These are phyloP conservation scores for Gastrodia elata DNA, from an alignment of 106 monocot genomes.

Conservation along the genomic window DNA sequence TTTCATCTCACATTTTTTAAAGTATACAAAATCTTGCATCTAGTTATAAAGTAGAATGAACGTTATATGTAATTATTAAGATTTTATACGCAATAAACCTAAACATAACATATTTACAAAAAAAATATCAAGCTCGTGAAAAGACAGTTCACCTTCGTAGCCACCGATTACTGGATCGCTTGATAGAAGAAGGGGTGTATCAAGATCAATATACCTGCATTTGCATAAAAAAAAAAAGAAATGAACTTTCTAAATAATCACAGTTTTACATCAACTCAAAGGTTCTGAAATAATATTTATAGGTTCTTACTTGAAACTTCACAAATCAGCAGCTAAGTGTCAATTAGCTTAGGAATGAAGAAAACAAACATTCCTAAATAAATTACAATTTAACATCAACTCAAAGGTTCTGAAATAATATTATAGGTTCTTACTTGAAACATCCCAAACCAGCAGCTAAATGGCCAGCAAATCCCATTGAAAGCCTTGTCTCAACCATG, in stretches of 20 bases:
- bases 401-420: neutral
- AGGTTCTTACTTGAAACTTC: constrained; percentile 66
- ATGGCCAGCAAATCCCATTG: constrained; percentile 94
- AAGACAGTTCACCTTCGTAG: constrained; percentile 61
- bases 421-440: constrained; percentile 47
- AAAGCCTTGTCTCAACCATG: constrained; percentile 94
- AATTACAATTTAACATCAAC: neutral
- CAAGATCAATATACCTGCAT: constrained; percentile 84
- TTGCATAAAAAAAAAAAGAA: neutral
- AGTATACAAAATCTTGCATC: too few relatives aligned
- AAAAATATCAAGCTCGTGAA: neutral
- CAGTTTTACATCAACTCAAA: neutral
- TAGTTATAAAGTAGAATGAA: too few relatives aligned
- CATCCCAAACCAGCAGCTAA: constrained; percentile 85
- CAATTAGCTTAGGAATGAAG: too few relatives aligned
- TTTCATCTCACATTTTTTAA: too few relatives aligned
- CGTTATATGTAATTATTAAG: too few relatives aligned
- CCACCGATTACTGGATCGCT: constrained; percentile 86
- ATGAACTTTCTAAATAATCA: neutral
- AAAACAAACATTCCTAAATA: neutral
- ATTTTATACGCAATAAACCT: too few relatives aligned
- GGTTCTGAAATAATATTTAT: neutral
- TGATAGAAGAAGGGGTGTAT: constrained; percentile 72
- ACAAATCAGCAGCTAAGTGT: constrained; percentile 84
- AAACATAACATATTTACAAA: too few relatives aligned